Conservation (phyloP, 2,329 filamentous ascomycete genomes). For the Scleromitrula shiraiana region DNA sequence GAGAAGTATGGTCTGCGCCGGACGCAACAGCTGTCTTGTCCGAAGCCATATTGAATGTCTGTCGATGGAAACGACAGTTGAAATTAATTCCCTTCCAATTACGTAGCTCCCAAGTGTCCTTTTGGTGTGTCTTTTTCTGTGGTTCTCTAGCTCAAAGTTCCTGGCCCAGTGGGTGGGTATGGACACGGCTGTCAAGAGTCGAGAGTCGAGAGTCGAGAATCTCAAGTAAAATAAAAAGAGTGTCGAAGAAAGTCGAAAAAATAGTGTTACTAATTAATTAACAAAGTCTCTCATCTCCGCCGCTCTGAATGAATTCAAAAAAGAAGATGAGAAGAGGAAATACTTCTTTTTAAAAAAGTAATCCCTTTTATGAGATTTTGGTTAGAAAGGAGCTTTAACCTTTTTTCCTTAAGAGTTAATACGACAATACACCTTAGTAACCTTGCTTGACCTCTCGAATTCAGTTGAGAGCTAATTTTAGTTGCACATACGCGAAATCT, state of each 20-base stretch:
- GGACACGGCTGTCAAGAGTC: not conserved
- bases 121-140: not conserved
- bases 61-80: not conserved
- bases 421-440: constrained; percentile 4
- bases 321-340: not conserved
- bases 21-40: constrained; percentile 49
- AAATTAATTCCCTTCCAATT: not conserved
- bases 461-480: constrained; percentile 9
- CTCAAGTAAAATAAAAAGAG: constrained; percentile 6
- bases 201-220: not conserved
- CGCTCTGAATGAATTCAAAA: constrained; percentile 9
- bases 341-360: constrained; percentile 1
- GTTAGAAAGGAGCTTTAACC: constrained; percentile 8
- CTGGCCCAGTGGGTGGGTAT: constrained; percentile 6
- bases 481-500: constrained; percentile 9
- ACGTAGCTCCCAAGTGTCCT: not conserved
- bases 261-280: constrained; percentile 17
- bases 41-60: constrained; percentile 25
- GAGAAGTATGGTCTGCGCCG: constrained; percentile 46
- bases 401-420: too few relatives aligned
- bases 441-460: constrained; percentile 10
- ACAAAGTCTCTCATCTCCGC: constrained; percentile 24
- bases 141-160: not conserved
- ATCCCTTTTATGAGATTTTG: constrained; percentile 8
- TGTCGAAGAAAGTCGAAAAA: constrained; percentile 1